Conservation (phyloP, 1,284 basidiomycete species). For the Trametes pubescens region DNA sequence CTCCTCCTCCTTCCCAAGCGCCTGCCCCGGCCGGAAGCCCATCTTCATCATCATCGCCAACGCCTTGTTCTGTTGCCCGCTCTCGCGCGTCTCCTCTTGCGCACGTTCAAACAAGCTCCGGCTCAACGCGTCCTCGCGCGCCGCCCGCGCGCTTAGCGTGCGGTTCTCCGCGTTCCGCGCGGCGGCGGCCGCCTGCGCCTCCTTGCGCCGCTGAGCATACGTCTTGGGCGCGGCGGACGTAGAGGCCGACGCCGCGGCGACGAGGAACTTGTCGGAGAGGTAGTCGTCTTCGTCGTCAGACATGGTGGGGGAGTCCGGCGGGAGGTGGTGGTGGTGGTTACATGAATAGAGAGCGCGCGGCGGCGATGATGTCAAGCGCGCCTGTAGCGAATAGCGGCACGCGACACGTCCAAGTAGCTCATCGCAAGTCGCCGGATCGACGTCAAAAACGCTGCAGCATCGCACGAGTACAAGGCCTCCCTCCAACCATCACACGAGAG, state of each 20-base stretch:
- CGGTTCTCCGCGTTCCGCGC: slow-evolving; percentile 71
- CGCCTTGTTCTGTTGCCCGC: slow-evolving; percentile 66
- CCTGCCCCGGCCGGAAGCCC: slow-evolving; percentile 85
- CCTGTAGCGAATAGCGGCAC: background rate
- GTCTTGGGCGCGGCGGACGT: slow-evolving; percentile 53
- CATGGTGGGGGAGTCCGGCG: slow-evolving; percentile 45
- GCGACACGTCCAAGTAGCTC: background rate
- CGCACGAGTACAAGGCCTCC: too few relatives aligned
- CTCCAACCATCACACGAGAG: background rate
- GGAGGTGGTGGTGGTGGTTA: slow-evolving; percentile 13
- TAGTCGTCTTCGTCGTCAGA: slow-evolving; percentile 84
- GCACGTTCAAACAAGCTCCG: slow-evolving; percentile 82
- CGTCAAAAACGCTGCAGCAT: background rate
- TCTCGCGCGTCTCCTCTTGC: slow-evolving; percentile 63
- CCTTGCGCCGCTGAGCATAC: slow-evolving; percentile 73
- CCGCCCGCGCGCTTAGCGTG: slow-evolving; percentile 74
- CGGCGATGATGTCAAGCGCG: slow-evolving; percentile 16
- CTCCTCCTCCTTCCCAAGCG: slow-evolving; percentile 60
- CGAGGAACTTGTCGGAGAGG: slow-evolving; percentile 83
- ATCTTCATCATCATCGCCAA: slow-evolving; percentile 89
- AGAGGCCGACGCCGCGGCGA: slow-evolving; percentile 47
- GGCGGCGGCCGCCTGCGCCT: slow-evolving; percentile 62
- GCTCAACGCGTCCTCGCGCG: slow-evolving; percentile 76
- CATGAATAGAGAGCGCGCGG: background rate
- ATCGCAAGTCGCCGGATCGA: background rate